Evolutionary conservation across 306 rosid species (phyloP).

Genomic region (Sicyos edulis): DNA sequence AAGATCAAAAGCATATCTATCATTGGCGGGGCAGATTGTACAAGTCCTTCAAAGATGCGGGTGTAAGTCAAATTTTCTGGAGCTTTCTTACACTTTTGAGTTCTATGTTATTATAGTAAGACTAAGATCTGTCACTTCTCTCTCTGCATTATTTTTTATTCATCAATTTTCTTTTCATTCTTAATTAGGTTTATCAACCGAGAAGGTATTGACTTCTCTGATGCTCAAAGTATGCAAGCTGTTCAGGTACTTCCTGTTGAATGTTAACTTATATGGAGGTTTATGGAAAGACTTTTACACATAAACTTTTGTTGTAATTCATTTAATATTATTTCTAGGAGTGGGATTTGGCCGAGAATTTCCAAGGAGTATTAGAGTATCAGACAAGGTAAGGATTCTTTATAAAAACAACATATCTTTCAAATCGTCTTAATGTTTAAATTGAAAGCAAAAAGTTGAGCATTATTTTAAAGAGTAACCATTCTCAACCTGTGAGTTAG

Average conservation of each 20-base stretch:
- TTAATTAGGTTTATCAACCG: conserved; percentile 72
- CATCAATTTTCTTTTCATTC: not conserved
- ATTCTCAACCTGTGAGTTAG: not conserved
- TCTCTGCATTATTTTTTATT: not conserved
- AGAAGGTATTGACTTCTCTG: conserved; percentile 97
- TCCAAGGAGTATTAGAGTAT: conserved; percentile 90
- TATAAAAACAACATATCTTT: conserved; percentile 16
- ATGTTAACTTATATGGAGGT: conserved; percentile 22
- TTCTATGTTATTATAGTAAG: not conserved
- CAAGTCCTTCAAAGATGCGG: conserved; percentile 92
- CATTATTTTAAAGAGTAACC: not conserved
- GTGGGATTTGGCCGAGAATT: conserved; percentile 96
- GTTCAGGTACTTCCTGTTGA: conserved; percentile 53
- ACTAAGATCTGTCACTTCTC: not conserved
- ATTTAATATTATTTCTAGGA: conserved; percentile 43
- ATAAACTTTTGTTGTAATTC: conserved; percentile 24
- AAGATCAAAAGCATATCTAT: conserved; percentile 90
- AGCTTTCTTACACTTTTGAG: not conserved
- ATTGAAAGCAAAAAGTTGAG: conserved; percentile 9
- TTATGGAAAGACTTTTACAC: conserved; percentile 25
- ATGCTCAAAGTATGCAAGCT: conserved; percentile 94
- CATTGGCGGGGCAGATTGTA: conserved; percentile 77
- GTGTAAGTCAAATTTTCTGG: conserved; percentile 47
- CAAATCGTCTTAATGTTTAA: not conserved
- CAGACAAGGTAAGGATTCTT: conserved; percentile 72